phyloP scores from a whole-genome alignment of 2,329 filamentous ascomycete species.

The Zymoseptoria passerinii region DNA sequence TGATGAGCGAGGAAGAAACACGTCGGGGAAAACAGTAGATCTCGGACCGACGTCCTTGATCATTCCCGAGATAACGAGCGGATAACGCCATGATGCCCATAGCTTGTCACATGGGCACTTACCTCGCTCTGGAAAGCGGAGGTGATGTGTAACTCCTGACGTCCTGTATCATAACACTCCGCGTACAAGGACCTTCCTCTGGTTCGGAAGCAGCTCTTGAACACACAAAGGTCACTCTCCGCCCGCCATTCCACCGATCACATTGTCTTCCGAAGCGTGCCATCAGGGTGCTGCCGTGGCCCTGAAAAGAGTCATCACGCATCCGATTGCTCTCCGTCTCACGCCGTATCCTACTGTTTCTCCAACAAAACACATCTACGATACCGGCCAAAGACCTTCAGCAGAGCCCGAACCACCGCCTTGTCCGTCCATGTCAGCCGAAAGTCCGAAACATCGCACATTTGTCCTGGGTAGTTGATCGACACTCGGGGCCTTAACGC shows the following conservation, averaged over 20 bases:
- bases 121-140: background rate
- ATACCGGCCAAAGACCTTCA: background rate
- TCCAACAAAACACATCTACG: background rate
- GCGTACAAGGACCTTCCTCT: background rate
- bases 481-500: conserved; percentile 16
- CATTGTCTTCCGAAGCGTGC: background rate
- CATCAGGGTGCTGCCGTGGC: background rate
- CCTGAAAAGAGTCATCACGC: background rate
- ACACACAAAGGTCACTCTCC: background rate
- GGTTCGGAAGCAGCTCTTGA: background rate
- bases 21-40: background rate
- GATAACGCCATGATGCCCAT: background rate
- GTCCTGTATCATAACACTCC: background rate
- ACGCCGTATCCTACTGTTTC: background rate
- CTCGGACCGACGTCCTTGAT: background rate
- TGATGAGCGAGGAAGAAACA: background rate
- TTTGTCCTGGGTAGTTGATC: background rate
- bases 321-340: background rate
- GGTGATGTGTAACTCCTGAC: background rate
- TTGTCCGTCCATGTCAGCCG: background rate
- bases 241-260: background rate
- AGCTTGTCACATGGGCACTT: background rate
- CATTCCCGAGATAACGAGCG: background rate
- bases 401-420: background rate
- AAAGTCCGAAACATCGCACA: background rate